Evolutionary conservation across 169 alveolate species (phyloP), one percentile per base, ranked within the genome.

Genomic region (Miamiensis avidus): DNA sequence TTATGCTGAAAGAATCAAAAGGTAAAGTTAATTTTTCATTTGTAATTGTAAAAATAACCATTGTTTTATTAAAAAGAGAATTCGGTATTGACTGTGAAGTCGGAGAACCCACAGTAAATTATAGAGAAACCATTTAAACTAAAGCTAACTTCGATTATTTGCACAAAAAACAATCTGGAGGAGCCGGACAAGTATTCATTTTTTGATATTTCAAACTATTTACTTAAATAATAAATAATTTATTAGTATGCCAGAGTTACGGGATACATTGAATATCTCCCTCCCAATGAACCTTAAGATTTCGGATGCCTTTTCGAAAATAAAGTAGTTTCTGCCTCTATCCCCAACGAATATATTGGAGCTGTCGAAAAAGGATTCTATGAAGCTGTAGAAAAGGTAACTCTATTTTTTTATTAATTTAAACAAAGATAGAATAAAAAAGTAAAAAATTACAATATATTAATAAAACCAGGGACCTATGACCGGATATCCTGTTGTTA

Each of bases 161-260:
- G 0, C 99, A 98, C 89, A 98, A 98, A 89, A 96, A 98, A 76
- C 99, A 98, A 83, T 91, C 98, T 75, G 99, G 99, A n/a, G 99
- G 99, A 64, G 99, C 99, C 29, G 99, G 99, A n/a, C 97, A 98
- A 87, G 98, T 95, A 91, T n/a, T n/a, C n/a, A n/a, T n/a, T n/a
- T n/a, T n/a, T n/a, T n/a, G n/a, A n/a, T n/a, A n/a, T n/a, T n/a
- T n/a, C n/a, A n/a, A n/a, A n/a, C n/a, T n/a, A n/a, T n/a, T n/a
- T n/a, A n/a, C n/a, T n/a, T n/a, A n/a, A n/a, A n/a, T n/a, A n/a
- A n/a, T n/a, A n/a, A n/a, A n/a, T n/a, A n/a, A n/a, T n/a, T n/a
- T n/a, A n/a, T n/a, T n/a, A n/a, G n/a, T 49, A 49, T 20, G 69
- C 69, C 20, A 49, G 20, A 49, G 69, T 87, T 65, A 92, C 90